phyloP scores from a whole-genome alignment of 2,329 filamentous ascomycete species.

The Xylaria sp. region DNA sequence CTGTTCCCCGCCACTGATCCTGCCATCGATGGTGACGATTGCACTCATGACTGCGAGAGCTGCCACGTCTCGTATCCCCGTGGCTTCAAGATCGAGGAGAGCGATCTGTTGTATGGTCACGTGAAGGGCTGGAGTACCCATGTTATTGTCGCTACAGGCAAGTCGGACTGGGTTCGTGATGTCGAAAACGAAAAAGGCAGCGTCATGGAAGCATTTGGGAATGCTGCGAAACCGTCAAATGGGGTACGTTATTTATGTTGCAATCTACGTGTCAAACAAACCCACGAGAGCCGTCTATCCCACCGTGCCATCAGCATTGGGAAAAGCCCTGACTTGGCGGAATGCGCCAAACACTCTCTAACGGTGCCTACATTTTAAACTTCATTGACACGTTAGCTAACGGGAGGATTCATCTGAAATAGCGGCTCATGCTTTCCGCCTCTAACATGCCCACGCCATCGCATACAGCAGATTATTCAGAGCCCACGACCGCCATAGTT shows the following conservation, averaged over 20 bases:
- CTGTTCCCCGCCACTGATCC: slow-evolving; percentile 82
- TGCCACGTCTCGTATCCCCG: slow-evolving; percentile 83
- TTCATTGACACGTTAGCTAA: slow-evolving; percentile 17
- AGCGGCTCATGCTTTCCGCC: slow-evolving; percentile 91
- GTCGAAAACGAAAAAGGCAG: slow-evolving; percentile 88
- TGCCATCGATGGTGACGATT: slow-evolving; percentile 87
- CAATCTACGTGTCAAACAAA: neutral
- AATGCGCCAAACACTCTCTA: slow-evolving; percentile 6
- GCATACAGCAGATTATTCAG: slow-evolving; percentile 69
- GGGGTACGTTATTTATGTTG: slow-evolving; percentile 65
- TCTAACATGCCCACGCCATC: slow-evolving; percentile 88
- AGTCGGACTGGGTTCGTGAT: slow-evolving; percentile 92
- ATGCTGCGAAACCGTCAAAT: slow-evolving; percentile 69
- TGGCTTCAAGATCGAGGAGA: slow-evolving; percentile 77
- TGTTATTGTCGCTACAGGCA: slow-evolving; percentile 91
- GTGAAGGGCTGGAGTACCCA: slow-evolving; percentile 91
- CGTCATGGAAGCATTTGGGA: slow-evolving; percentile 80
- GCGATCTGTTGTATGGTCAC: slow-evolving; percentile 83
- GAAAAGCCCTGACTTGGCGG: neutral
- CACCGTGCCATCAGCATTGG: neutral
- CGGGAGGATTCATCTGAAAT: slow-evolving; percentile 17
- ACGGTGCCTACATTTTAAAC: neutral
- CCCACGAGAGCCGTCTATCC: neutral
- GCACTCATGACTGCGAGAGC: slow-evolving; percentile 83
- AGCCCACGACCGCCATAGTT: slow-evolving; percentile 82